Percentiles rank a stretch among this genome's conserved stretches.
phyloP scores from a whole-genome alignment of 495 filamentous ascomycete genomes.

The Aspergillus indologenus region DNA sequence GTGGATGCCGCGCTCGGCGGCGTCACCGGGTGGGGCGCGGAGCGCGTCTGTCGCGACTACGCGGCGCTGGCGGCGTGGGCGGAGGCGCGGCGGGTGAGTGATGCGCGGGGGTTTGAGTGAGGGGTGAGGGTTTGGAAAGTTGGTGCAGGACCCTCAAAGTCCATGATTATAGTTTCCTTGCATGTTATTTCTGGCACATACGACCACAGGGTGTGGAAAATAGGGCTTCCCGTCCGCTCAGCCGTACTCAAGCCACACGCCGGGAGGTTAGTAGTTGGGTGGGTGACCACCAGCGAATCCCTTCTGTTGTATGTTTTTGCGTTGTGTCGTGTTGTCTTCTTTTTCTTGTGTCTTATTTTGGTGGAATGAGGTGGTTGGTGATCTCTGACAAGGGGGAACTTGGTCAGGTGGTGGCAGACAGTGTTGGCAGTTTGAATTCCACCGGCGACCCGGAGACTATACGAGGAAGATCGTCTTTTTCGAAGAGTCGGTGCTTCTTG shows the following conservation, averaged over 20 bases:
- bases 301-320: conserved; percentile 23
- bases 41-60: background rate
- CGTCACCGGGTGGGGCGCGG: background rate
- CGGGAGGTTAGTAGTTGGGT: conserved; percentile 6
- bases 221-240: conserved; percentile 44
- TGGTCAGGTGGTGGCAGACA: no score
- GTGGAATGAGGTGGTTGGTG: no score
- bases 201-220: conserved; percentile 46
- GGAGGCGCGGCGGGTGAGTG: background rate
- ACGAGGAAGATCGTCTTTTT: no score
- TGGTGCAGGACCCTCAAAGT: no score
- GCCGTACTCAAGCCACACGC: conserved; percentile 42
- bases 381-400: no score
- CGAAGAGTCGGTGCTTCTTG: no score
- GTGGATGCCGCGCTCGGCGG: background rate
- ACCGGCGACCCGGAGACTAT: no score
- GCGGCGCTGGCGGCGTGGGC: background rate
- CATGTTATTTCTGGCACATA: conserved; percentile 32
- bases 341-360: no score
- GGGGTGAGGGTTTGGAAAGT: no score
- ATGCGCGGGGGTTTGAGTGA: no score
- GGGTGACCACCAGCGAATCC: background rate
- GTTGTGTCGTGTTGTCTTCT: conserved; percentile 7
- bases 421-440: no score
- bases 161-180: no score